Percentiles rank a stretch among this genome's conserved stretches.
Evolutionary conservation across 2,329 filamentous ascomycete genomes (phyloP).

Genomic region (Diatrype stigma): DNA sequence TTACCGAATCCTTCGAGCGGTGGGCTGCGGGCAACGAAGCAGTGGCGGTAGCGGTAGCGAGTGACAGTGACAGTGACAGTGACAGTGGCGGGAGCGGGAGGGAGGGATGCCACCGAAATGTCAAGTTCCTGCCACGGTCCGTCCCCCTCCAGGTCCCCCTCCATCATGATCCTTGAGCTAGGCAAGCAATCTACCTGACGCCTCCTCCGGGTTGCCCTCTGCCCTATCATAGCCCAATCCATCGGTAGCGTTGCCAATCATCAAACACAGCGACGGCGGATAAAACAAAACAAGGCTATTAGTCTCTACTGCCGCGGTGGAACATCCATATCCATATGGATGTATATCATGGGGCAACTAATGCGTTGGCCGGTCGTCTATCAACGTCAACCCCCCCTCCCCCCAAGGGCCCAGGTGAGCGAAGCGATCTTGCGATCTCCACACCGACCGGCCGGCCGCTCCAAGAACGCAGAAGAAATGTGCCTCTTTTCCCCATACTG

Average conservation of each 20-base stretch:
- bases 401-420: too few species aligned
- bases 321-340: too few species aligned
- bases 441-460: too few species aligned
- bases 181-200: neutral
- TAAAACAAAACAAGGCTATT: constrained; percentile 1
- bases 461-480: too few species aligned
- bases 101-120: neutral
- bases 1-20: constrained; percentile 8
- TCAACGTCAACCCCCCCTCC: too few species aligned
- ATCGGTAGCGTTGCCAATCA: constrained; percentile 1
- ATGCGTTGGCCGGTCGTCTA: too few species aligned
- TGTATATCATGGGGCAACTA: too few species aligned
- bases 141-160: neutral
- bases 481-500: too few species aligned
- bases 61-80: neutral
- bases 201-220: neutral
- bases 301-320: too few species aligned
- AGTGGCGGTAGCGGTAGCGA: neutral
- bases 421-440: too few species aligned
- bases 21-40: neutral
- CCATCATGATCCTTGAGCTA: neutral
- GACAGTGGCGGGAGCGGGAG: neutral
- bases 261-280: constrained; percentile 8
- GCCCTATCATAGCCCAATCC: neutral
- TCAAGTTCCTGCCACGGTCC: neutral